Conservation (phyloP, 805 yeast genomes). For the Citeromyces nyonsensis region DNA sequence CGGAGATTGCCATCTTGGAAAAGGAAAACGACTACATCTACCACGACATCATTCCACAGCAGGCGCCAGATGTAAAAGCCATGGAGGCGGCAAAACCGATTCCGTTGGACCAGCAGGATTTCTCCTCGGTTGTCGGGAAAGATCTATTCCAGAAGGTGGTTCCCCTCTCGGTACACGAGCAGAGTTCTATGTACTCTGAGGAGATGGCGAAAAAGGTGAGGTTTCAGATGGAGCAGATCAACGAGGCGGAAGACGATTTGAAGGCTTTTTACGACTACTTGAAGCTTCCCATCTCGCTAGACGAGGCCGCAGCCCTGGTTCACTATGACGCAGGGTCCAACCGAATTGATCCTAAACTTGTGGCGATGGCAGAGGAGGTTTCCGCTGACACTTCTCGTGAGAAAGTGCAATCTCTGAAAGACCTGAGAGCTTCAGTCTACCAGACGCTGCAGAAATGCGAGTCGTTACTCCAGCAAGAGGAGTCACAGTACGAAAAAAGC, state of each 20-base stretch:
- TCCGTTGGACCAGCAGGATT: constrained; percentile 28
- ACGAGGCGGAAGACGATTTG: too few relatives aligned
- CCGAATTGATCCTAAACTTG: constrained; percentile 16
- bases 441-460: constrained; percentile 20
- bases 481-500: constrained; percentile 15
- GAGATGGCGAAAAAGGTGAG: constrained; percentile 58
- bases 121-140: constrained; percentile 27
- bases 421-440: constrained; percentile 19
- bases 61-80: constrained; percentile 48
- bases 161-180: constrained; percentile 79
- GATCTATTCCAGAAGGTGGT: constrained; percentile 67
- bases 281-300: constrained; percentile 54
- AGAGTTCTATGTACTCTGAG: constrained; percentile 73
- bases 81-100: constrained; percentile 55
- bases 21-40: constrained; percentile 87
- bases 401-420: constrained; percentile 15
- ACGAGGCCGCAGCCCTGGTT: constrained; percentile 26
- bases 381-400: constrained; percentile 4
- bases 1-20: constrained; percentile 23
- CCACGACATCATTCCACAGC: constrained; percentile 60
- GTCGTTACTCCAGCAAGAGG: constrained; percentile 15
- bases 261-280: constrained; percentile 20
- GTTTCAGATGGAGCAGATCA: constrained; percentile 48
- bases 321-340: not conserved
- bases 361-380: constrained; percentile 21